These are phyloP conservation scores for Pythium myriotylum DNA, from an alignment of 352 stramenopile species.

Conservation along the genomic window DNA sequence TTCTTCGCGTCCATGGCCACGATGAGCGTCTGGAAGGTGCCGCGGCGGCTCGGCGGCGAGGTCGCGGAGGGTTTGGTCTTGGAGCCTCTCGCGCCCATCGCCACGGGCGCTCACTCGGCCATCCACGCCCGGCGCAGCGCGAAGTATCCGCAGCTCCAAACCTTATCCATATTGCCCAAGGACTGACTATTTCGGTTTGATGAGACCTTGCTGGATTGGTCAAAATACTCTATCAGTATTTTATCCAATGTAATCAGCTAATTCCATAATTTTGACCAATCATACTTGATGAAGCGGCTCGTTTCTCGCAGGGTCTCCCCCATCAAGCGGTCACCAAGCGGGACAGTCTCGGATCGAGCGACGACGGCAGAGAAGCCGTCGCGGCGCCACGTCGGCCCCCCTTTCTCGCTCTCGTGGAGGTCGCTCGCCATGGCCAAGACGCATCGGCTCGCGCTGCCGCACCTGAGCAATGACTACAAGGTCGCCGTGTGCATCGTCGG, in stretches of 20 bases:
- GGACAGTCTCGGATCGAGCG: neutral
- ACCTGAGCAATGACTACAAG: constrained; percentile 52
- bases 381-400: neutral
- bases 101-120: constrained; percentile 8
- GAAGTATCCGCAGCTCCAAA: neutral
- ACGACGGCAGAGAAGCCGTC: too few relatives aligned
- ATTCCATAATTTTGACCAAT: constrained; percentile 8
- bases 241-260: too few relatives aligned
- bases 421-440: constrained; percentile 14
- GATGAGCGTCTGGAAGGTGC: constrained; percentile 33
- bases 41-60: neutral
- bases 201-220: constrained; percentile 2
- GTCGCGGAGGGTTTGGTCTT: constrained; percentile 43
- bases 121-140: constrained; percentile 6
- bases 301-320: neutral
- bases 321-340: neutral
- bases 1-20: constrained; percentile 21
- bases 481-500: constrained; percentile 61
- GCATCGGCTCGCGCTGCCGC: neutral
- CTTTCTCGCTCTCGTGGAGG: neutral
- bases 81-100: constrained; percentile 59
- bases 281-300: too few relatives aligned
- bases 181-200: constrained; percentile 20
- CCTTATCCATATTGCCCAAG: too few relatives aligned
- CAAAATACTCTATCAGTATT: neutral